Evolutionary conservation across 2,329 filamentous ascomycete species (phyloP).

Genomic region (Zymoseptoria passerinii): DNA sequence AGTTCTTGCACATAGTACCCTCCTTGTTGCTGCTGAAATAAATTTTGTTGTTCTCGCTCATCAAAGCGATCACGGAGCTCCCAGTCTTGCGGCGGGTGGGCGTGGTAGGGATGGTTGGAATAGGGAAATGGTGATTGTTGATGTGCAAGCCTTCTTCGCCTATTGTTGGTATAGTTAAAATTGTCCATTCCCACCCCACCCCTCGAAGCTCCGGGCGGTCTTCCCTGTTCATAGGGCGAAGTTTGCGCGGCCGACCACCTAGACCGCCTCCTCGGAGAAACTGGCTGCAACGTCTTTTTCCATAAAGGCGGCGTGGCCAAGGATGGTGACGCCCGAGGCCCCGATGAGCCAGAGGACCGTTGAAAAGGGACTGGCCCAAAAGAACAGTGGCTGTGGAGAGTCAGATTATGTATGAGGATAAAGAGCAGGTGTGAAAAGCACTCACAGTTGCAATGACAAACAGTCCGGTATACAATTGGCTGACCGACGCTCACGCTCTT

Average conservation of each 20-base stretch:
- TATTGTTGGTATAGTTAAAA: slow-evolving; percentile 2
- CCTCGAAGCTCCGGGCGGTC: slow-evolving; percentile 70
- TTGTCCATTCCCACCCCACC: slow-evolving; percentile 47
- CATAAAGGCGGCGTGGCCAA: slow-evolving; percentile 65
- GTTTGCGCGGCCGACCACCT: slow-evolving; percentile 97
- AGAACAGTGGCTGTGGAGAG: slow-evolving; percentile 54
- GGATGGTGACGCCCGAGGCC: slow-evolving; percentile 83
- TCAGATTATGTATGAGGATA: not conserved
- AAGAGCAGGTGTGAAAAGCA: not conserved
- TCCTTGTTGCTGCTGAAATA: not conserved
- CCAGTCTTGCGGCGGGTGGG: slow-evolving; percentile 30
- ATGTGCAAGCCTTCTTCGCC: not conserved
- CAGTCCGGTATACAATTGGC: slow-evolving; percentile 87
- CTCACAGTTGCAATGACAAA: slow-evolving; percentile 62
- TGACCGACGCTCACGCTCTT: slow-evolving; percentile 75
- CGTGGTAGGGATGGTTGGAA: not conserved
- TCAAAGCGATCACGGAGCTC: slow-evolving; percentile 34
- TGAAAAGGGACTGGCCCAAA: slow-evolving; percentile 75
- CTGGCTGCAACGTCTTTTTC: slow-evolving; percentile 70
- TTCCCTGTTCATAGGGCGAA: slow-evolving; percentile 91
- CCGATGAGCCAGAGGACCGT: slow-evolving; percentile 94
- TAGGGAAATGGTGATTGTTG: not conserved
- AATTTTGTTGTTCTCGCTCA: slow-evolving; percentile 22
- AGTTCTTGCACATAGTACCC: slow-evolving; percentile 55
- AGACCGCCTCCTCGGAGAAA: slow-evolving; percentile 99